Evolutionary conservation across 2,329 filamentous ascomycete genomes (phyloP), one percentile per base, ranked within the genome.

Genomic region (Colletotrichum sp.): DNA sequence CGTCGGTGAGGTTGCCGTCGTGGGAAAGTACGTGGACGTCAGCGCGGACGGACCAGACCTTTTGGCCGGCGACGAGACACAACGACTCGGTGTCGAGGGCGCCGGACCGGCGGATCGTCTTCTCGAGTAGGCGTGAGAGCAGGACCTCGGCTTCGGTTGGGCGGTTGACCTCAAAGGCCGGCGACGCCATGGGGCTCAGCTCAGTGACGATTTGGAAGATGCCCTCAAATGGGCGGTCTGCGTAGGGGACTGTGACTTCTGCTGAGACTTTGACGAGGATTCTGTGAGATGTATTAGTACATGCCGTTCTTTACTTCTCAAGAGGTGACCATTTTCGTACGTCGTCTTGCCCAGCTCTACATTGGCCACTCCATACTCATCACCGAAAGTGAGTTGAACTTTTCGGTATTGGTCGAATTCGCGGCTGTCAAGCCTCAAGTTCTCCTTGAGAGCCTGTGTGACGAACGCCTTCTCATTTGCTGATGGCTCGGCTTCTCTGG

Each of bases 61-160:
- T 98, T 76, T 94, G 90, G 9, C 95, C 96, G 13, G 97, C 96
- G 32, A 98, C 90, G 27, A 99, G 95, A 85, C 97, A 99, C 61
- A 99, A 90, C 6, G 96, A 98, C 86, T 99, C 97, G 39, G 96
- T 98, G 84, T 99, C 96, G 55, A 99, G 92, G 8, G 97, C 96
- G 80, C 94, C 94, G 2, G 96, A 98, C 76, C 97, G 93, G 57
- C 97, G 96, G 77, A 99, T 92, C 11, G 97, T 96, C 87, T 98
- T 98, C 85, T 99, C 97, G 25, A 99, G 93, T 57, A 97, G 91
- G 39, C 96, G 93, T 12, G 96, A 96, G 32, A 99, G 92, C 57
- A 98, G 91, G 4, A 96, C 90, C 86, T 99, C 97, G 72, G 94
- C 91, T 80, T 98, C 95, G 78, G 94, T 96, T 64, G 94, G 94